These are phyloP conservation scores for Lithocarpus polystachyus DNA, from an alignment of 306 rosid genomes.

Conservation along the genomic window DNA sequence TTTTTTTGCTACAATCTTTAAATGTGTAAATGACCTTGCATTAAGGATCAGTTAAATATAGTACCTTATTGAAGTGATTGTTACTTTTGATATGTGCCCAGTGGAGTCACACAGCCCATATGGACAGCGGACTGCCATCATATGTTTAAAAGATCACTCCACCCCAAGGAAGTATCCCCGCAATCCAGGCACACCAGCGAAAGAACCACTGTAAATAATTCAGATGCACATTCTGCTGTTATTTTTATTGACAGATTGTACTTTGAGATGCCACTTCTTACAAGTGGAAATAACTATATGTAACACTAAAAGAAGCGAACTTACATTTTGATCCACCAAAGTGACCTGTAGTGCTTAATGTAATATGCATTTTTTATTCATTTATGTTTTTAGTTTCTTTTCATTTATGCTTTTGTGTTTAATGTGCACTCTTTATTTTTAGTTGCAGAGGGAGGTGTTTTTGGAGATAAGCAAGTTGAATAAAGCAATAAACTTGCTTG, in stretches of 20 bases:
- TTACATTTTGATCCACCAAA: conserved; percentile 6
- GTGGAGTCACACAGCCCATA: conserved; percentile 82
- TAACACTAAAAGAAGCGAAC: background rate
- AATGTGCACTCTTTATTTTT: no score
- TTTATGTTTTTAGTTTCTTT: background rate
- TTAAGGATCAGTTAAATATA: background rate
- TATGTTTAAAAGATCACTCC: conserved; percentile 59
- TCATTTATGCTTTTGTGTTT: no score
- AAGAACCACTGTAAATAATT: conserved; percentile 57
- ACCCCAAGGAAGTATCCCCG: conserved; percentile 83
- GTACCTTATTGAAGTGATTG: background rate
- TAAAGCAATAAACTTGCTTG: background rate
- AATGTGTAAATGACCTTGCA: background rate
- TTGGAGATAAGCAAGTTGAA: background rate
- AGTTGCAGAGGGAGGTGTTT: background rate
- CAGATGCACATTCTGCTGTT: conserved; percentile 10
- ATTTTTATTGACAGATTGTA: conserved; percentile 8
- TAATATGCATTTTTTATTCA: background rate
- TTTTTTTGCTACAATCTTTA: no score
- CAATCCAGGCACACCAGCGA: conserved; percentile 76
- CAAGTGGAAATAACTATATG: background rate
- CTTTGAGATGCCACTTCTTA: background rate
- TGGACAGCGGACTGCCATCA: conserved; percentile 79
- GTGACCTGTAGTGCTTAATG: background rate
- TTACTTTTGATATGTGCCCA: conserved; percentile 13